These are phyloP conservation scores for Podospora sp. DNA, from an alignment of 495 filamentous ascomycete species.

Conservation along the genomic window DNA sequence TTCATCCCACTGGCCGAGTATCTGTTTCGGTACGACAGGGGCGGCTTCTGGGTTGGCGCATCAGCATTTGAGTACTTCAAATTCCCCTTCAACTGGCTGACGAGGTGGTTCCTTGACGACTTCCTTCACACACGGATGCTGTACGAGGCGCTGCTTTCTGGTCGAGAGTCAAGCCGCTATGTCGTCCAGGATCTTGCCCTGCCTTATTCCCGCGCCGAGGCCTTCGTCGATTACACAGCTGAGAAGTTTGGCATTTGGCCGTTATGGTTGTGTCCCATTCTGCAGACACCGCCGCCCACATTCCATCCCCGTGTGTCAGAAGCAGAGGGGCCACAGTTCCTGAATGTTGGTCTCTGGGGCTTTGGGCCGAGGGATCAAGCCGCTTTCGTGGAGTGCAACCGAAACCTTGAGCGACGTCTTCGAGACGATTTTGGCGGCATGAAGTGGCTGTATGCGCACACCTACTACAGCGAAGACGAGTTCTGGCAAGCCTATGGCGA, in stretches of 20 bases:
- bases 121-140: slow-evolving; percentile 61
- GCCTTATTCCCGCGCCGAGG: slow-evolving; percentile 41
- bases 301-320: slow-evolving; percentile 40
- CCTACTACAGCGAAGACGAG: slow-evolving; percentile 57
- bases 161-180: slow-evolving; percentile 47
- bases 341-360: slow-evolving; percentile 56
- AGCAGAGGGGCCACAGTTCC: slow-evolving; percentile 27
- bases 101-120: slow-evolving; percentile 51
- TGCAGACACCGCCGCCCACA: slow-evolving; percentile 31
- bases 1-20: slow-evolving; percentile 55
- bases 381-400: slow-evolving; percentile 52
- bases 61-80: slow-evolving; percentile 56
- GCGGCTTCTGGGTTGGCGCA: slow-evolving; percentile 59
- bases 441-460: slow-evolving; percentile 57
- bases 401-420: slow-evolving; percentile 57
- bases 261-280: slow-evolving; percentile 60
- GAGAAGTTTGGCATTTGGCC: slow-evolving; percentile 49
- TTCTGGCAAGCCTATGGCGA: slow-evolving; percentile 57
- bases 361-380: slow-evolving; percentile 31
- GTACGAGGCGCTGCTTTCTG: slow-evolving; percentile 56
- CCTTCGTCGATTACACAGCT: slow-evolving; percentile 48
- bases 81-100: slow-evolving; percentile 54
- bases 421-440: slow-evolving; percentile 60
- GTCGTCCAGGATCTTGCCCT: slow-evolving; percentile 58
- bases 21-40: slow-evolving; percentile 64